Conservation (phyloP, 371 early-diverging fungal genomes). For the Zancudomyces culisetae region DNA sequence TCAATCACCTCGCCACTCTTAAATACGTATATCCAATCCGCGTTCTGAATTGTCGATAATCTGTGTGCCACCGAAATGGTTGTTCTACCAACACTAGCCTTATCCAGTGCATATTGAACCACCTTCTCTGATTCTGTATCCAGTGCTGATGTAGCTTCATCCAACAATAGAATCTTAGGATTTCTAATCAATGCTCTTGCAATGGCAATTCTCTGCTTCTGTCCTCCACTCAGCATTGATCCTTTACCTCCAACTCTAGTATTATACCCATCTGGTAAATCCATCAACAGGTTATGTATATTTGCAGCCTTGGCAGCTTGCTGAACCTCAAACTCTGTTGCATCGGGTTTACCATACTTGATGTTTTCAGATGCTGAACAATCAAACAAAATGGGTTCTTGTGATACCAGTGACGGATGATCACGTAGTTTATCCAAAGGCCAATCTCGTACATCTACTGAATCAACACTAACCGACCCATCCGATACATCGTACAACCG, state of each 20-base stretch:
- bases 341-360: constrained; percentile 13
- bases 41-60: constrained; percentile 46
- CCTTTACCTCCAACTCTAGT: constrained; percentile 62
- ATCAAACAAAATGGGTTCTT: constrained; percentile 49
- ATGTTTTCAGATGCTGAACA: constrained; percentile 30
- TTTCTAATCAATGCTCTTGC: constrained; percentile 35
- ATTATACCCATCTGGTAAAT: constrained; percentile 51
- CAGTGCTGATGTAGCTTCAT: constrained; percentile 89
- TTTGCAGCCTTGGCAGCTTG: constrained; percentile 30
- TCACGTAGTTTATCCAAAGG: constrained; percentile 48
- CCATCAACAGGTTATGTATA: constrained; percentile 42
- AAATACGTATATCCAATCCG: constrained; percentile 27
- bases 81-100: constrained; percentile 52
- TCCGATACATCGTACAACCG: constrained; percentile 66
- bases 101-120: constrained; percentile 75
- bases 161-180: constrained; percentile 70
- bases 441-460: constrained; percentile 43
- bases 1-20: constrained; percentile 22
- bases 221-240: constrained; percentile 66
- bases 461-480: constrained; percentile 45
- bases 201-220: constrained; percentile 56
- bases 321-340: constrained; percentile 24
- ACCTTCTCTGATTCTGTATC: constrained; percentile 77
- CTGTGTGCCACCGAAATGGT: constrained; percentile 55
- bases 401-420: constrained; percentile 60